A percentile compares a stretch with the other conserved stretches of the same genome.
phyloP scores from a whole-genome alignment of 352 stramenopile species.

The Phytophthora gonapodyides region DNA sequence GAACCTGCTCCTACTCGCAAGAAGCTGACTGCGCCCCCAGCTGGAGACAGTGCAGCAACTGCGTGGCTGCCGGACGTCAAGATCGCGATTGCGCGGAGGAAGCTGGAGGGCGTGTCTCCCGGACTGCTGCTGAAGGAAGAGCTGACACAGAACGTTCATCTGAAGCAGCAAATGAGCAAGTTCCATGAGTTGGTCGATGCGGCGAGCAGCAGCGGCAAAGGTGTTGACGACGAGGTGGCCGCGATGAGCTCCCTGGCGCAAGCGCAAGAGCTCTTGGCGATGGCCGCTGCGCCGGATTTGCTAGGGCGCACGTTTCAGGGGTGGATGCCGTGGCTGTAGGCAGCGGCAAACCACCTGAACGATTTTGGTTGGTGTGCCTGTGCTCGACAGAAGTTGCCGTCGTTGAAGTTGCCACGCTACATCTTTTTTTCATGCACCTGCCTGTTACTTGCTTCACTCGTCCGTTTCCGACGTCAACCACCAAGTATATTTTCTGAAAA shows the following conservation, averaged over 20 bases:
- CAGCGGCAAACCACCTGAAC: background rate
- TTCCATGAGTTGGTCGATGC: conserved; percentile 66
- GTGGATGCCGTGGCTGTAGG: conserved; percentile 80
- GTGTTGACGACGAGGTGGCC: conserved; percentile 16
- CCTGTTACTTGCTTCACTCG: too few relatives aligned
- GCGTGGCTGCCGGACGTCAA: conserved; percentile 80
- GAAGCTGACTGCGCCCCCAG: conserved; percentile 11
- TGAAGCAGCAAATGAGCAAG: conserved; percentile 56
- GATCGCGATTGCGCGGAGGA: conserved; percentile 71
- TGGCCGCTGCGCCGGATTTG: conserved; percentile 83
- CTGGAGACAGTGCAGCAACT: conserved; percentile 10
- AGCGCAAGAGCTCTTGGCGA: conserved; percentile 77
- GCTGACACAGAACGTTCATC: conserved; percentile 66
- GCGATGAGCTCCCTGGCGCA: conserved; percentile 69
- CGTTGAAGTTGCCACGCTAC: too few relatives aligned
- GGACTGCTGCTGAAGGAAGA: conserved; percentile 72
- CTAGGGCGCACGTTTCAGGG: conserved; percentile 81
- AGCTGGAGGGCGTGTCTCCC: conserved; percentile 80
- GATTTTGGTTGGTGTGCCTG: too few relatives aligned
- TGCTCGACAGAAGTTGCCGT: too few relatives aligned
- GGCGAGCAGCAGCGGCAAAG: conserved; percentile 19
- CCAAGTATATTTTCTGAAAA: too few relatives aligned
- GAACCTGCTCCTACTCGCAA: conserved; percentile 9
- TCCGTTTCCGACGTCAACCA: too few relatives aligned
- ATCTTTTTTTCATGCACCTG: too few relatives aligned